phyloP scores from a whole-genome alignment of 805 yeast genomes.

The Metschnikowia aberdeeniae region DNA sequence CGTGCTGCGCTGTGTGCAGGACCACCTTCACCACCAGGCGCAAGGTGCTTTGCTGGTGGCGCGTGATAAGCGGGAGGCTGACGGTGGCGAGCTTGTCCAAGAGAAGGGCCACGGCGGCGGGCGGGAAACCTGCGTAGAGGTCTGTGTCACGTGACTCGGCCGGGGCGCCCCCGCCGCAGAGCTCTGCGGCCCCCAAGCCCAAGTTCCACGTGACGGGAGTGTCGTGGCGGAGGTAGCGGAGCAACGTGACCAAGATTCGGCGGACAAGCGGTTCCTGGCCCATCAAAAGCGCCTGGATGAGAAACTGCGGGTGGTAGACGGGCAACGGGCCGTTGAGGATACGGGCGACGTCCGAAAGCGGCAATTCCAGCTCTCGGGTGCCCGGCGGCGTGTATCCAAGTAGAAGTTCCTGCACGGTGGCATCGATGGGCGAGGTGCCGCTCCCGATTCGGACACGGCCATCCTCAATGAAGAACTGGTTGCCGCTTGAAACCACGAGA shows the following conservation, averaged over 20 bases:
- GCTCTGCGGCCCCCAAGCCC: slow-evolving; percentile 18
- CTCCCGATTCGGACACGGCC: slow-evolving; percentile 41
- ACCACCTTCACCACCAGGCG: slow-evolving; percentile 65
- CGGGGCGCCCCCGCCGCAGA: slow-evolving; percentile 1
- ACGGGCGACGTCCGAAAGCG: slow-evolving; percentile 65
- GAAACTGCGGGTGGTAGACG: slow-evolving; percentile 82
- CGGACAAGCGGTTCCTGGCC: slow-evolving; percentile 55
- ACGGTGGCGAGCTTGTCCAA: slow-evolving; percentile 57
- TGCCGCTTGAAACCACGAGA: slow-evolving; percentile 82
- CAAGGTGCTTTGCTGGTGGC: slow-evolving; percentile 88
- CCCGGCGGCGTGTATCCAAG: slow-evolving; percentile 23
- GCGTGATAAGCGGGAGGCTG: slow-evolving; percentile 74
- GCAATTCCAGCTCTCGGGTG: slow-evolving; percentile 17
- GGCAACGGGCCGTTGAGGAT: slow-evolving; percentile 89
- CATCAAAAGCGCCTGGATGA: slow-evolving; percentile 69
- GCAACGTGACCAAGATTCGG: slow-evolving; percentile 51
- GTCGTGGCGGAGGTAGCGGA: slow-evolving; percentile 45
- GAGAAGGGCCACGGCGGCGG: slow-evolving; percentile 44
- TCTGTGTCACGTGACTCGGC: slow-evolving; percentile 18
- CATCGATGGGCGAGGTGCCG: slow-evolving; percentile 39
- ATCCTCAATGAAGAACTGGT: slow-evolving; percentile 82
- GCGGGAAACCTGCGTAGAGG: slow-evolving; percentile 34
- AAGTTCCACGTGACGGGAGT: slow-evolving; percentile 32
- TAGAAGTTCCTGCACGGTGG: slow-evolving; percentile 43
- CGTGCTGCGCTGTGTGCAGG: slow-evolving; percentile 46